These are phyloP conservation scores for Sporodiniella umbellata DNA, from an alignment of 371 early-diverging fungal genomes.

Conservation along the genomic window DNA sequence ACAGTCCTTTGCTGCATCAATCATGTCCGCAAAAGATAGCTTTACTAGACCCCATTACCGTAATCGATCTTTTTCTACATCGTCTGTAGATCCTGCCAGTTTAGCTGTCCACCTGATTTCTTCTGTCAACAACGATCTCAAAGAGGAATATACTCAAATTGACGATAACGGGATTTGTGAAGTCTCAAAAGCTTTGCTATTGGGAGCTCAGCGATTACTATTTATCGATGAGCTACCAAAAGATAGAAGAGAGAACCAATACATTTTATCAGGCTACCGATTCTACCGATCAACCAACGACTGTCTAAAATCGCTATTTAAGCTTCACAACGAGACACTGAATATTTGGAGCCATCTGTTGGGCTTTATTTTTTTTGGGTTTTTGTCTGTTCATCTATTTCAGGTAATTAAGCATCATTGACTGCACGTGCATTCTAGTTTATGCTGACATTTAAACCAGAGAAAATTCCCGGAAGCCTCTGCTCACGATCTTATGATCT, in stretches of 20 bases:
- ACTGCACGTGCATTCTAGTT: not conserved
- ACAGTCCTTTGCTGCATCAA: conserved; percentile 19
- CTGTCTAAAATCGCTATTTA: conserved; percentile 61
- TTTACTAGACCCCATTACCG: conserved; percentile 19
- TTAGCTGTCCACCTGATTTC: conserved; percentile 37
- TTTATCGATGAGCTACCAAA: conserved; percentile 60
- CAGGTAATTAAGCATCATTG: conserved; percentile 29
- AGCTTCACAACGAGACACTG: conserved; percentile 70
- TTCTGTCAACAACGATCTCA: conserved; percentile 37
- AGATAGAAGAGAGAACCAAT: conserved; percentile 69
- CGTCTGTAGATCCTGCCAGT: conserved; percentile 20
- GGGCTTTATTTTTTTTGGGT: conserved; percentile 58
- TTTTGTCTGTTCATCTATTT: conserved; percentile 49
- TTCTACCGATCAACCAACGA: conserved; percentile 53
- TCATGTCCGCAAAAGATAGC: conserved; percentile 14
- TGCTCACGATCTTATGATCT: conserved; percentile 39
- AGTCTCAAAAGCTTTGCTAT: conserved; percentile 51
- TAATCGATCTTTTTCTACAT: conserved; percentile 20
- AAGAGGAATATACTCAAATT: not conserved
- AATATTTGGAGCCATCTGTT: conserved; percentile 74
- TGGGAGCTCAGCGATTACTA: conserved; percentile 58
- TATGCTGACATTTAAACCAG: conserved; percentile 8
- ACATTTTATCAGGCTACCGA: conserved; percentile 63
- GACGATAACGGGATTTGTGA: conserved; percentile 50
- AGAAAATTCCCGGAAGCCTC: conserved; percentile 45